Percentiles rank a stretch among this genome's conserved stretches.
phyloP scores from a whole-genome alignment of 352 stramenopile genomes.

The Phytopythium litorale region DNA sequence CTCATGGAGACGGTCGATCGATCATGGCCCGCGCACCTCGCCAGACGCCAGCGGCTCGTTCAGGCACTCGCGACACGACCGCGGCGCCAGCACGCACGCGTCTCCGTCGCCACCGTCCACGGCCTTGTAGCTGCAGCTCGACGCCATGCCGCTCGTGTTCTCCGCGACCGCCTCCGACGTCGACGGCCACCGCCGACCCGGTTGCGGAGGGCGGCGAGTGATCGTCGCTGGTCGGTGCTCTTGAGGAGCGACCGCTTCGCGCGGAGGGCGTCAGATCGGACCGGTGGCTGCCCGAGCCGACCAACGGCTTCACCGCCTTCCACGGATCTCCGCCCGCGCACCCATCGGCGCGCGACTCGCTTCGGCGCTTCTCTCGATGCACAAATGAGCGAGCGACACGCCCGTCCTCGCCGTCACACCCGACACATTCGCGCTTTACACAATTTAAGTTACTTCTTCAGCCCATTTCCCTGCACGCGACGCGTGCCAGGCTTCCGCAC shows the following conservation, averaged over 20 bases:
- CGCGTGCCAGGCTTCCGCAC: not conserved
- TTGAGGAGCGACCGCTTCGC: not conserved
- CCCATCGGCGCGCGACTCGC: not conserved
- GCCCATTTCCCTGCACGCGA: not conserved
- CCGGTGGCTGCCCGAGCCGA: not conserved
- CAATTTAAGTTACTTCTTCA: not conserved
- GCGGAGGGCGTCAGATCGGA: not conserved
- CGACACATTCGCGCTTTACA: not conserved
- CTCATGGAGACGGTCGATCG: not conserved
- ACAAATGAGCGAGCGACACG: not conserved
- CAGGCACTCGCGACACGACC: constrained; percentile 18
- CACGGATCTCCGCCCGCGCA: not conserved
- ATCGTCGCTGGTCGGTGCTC: not conserved
- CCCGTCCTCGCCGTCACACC: no score
- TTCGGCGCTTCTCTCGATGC: not conserved
- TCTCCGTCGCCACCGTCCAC: not conserved
- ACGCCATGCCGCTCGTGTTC: not conserved
- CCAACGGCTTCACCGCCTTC: not conserved
- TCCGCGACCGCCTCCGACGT: not conserved
- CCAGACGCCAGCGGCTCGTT: constrained; percentile 7
- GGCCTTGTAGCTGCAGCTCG: constrained; percentile 14
- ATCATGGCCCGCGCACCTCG: constrained; percentile 1
- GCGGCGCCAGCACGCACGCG: constrained; percentile 8
- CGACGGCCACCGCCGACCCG: not conserved
- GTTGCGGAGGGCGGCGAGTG: not conserved